A percentile compares a stretch with the other conserved stretches of the same genome.
These are phyloP conservation scores for Candida fluviatilis DNA, from an alignment of 805 yeast species.

Conservation along the genomic window DNA sequence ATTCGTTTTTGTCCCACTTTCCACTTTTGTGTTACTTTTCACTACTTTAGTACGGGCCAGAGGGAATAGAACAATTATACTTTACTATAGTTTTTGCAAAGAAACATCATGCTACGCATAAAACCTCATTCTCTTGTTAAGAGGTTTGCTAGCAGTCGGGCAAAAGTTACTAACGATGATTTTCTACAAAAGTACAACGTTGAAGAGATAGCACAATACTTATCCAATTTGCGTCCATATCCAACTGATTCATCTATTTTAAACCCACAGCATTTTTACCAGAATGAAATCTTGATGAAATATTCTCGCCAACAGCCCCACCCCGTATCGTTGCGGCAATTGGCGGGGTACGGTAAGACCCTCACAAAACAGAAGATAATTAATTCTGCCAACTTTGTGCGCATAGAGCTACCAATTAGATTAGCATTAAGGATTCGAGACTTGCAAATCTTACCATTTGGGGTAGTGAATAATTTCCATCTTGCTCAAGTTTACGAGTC, in stretches of 20 bases:
- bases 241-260: constrained; percentile 39
- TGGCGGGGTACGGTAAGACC: constrained; percentile 83
- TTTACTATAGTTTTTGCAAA: too few relatives aligned
- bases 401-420: constrained; percentile 79
- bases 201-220: constrained; percentile 24
- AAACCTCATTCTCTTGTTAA: background rate
- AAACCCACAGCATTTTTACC: constrained; percentile 78
- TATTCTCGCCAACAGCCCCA: constrained; percentile 70
- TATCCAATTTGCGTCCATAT: constrained; percentile 36
- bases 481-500: constrained; percentile 84
- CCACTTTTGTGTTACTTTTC: background rate
- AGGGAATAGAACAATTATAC: too few relatives aligned
- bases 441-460: constrained; percentile 78
- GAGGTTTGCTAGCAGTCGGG: background rate
- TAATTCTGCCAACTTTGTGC: constrained; percentile 82
- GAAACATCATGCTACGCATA: too few relatives aligned
- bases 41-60: too few relatives aligned
- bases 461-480: constrained; percentile 80
- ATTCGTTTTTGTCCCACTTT: background rate
- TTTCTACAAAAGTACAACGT: background rate
- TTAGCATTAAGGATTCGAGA: constrained; percentile 77
- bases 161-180: too few relatives aligned
- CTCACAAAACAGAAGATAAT: constrained; percentile 74
- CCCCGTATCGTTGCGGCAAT: constrained; percentile 84
- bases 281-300: constrained; percentile 60